Percentiles rank a stretch among this genome's conserved stretches.
Evolutionary conservation across 1,284 basidiomycete species (phyloP).

Genomic region (Leccinum pachyderme): DNA sequence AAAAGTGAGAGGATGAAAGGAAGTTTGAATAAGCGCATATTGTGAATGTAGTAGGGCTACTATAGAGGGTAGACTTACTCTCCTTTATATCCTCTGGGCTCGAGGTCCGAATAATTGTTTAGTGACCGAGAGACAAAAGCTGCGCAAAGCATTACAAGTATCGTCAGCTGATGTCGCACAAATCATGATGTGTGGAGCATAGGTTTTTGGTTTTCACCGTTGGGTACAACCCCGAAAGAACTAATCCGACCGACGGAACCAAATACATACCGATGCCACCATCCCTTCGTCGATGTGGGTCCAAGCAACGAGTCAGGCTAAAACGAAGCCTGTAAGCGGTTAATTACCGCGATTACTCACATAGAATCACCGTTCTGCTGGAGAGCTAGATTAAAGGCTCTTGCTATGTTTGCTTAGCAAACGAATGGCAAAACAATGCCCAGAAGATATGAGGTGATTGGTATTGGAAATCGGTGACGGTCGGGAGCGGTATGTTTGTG

Average conservation of each 20-base stretch:
- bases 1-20: background rate
- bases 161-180: background rate
- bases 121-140: background rate
- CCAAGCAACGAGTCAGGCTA: background rate
- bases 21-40: conserved; percentile 1
- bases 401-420: background rate
- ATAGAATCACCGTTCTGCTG: background rate
- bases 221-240: background rate
- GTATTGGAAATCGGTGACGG: background rate
- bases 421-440: background rate
- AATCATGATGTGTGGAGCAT: background rate
- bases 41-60: background rate
- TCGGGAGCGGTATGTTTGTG: background rate
- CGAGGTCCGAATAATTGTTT: background rate
- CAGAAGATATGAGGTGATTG: background rate
- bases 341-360: background rate
- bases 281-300: background rate
- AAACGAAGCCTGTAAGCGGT: background rate
- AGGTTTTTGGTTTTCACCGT: background rate
- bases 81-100: background rate
- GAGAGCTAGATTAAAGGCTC: background rate
- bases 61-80: background rate
- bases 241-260: background rate
- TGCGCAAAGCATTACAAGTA: background rate
- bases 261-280: background rate